Evolutionary conservation across 2,329 filamentous ascomycete species (phyloP), one percentile per base, ranked within the genome.

Genomic region (Diplocarpon rosae): DNA sequence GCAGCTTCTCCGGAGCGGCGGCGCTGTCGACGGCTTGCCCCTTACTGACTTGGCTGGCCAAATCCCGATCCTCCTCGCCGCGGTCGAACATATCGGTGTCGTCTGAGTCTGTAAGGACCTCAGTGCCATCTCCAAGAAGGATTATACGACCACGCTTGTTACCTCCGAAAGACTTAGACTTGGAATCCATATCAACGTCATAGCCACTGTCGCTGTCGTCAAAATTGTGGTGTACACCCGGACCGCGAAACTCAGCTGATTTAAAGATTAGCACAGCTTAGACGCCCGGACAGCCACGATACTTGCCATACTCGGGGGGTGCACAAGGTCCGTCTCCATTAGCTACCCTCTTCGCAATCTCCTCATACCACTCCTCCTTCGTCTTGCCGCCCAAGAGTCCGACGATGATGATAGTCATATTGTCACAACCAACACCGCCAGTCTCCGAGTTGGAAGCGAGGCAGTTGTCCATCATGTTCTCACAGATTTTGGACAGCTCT

Each of bases 391-490:
- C 79, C 56, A 98, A 76, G 63, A 98, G 79, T 55, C 83, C 92
- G 61, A 98, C 71, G 54, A 98, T 76, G 57, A 83, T 72, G 84
- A 98, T 96, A 56, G 92, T 98, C 92, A 98, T 98, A 73, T 98
- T 98, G 71, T 98, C 92, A 66, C 92, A 98, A 50, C 92, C 92
- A 50, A 98, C 90, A 52, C 92, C 92, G 44, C 92, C 92, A 28
- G 90, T 95, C 69, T 98, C 92, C 55, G 89, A 95, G 75, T 94
- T 96, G 50, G 89, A 94, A 33, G 92, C 89, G 54, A 98, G 74
- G 64, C 92, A 98, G 71, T 96, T 98, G 72, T 98, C 90, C 92
- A 98, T 98, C 87, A 98, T 95, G 70, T 98, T 98, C 69, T 98
- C 92, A 66, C 90, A 96, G 60, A 98, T 96, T 64, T 85, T 85